phyloP scores from a whole-genome alignment of 73 alveolate genomes.

The Symbiodinium natans region DNA sequence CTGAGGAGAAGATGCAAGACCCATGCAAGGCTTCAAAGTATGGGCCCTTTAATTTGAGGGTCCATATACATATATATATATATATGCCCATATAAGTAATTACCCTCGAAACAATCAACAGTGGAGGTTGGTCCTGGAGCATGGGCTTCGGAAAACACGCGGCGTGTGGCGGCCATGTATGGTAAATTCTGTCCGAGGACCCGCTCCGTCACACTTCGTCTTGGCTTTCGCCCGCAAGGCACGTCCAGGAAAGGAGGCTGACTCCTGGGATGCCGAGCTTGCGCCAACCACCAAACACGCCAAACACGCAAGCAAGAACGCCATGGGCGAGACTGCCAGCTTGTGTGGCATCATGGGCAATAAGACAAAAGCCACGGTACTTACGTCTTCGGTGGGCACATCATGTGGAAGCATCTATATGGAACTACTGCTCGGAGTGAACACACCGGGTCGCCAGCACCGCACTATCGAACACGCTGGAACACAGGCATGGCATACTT shows the following conservation, averaged over 20 bases:
- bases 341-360: not conserved
- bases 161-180: no score
- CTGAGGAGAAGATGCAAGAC: not conserved
- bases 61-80: no score
- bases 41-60: not conserved
- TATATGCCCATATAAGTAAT: no score
- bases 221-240: not conserved
- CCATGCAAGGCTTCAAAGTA: not conserved
- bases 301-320: not conserved
- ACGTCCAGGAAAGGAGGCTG: not conserved
- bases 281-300: not conserved
- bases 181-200: not conserved
- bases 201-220: not conserved
- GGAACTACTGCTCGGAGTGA: not conserved
- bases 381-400: not conserved
- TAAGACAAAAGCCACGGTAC: not conserved
- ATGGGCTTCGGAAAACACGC: no score
- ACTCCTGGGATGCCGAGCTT: not conserved
- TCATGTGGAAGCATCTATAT: not conserved
- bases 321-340: not conserved
- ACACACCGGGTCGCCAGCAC: not conserved
- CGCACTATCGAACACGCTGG: not conserved
- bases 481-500: no score
- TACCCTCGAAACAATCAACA: no score
- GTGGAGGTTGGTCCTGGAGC: not conserved